Evolutionary conservation across 352 stramenopile species (phyloP), one percentile per base, ranked within the genome.

Genomic region (Halophytophthora batemanensis): DNA sequence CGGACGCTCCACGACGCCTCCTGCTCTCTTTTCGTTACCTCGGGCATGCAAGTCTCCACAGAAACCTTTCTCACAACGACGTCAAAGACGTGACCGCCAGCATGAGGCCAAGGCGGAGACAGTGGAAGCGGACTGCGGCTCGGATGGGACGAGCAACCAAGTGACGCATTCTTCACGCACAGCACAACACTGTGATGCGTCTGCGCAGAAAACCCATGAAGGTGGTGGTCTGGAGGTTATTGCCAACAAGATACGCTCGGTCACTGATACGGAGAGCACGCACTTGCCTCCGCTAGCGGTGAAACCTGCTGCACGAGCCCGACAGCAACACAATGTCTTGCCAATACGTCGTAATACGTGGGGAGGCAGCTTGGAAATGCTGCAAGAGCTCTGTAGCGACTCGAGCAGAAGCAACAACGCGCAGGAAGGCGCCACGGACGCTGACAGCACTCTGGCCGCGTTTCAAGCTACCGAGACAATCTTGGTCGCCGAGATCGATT

Each of bases 381-480:
- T 6, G 10, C 47, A 52, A 33, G 37, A 31, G 42, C 3, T 17
- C 40, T 41, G 22, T 6, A 17, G 38, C 23, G 15, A 6, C 3
- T 34, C 19, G 11, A 17, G 37, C 43, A 35, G 43, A 21, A 34
- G 41, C n/a, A 39, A 12, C 37, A 31, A n/a, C 15, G 35, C 45
- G 5, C 54, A 52, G 25, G 45, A 50, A 51, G 39, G 46, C 13
- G 11, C 10, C 18, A 56, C 46, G 28, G 51, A 59, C 10, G 29
- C 17, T 10, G 43, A 70, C 42, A 53, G 49, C 29, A 48, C 23
- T 1, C 53, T 74, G 36, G 47, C 53, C 10, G 52, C 63, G 12
- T 74, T 76, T 53, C 36, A 74, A 53, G 56, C 54, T 13, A 69
- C 44, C 6, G 52, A 65, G 25, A 74, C 66, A 35, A 72, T 80